These are phyloP conservation scores for Aspergillus sparsus DNA, from an alignment of 495 filamentous ascomycete species.

Conservation along the genomic window DNA sequence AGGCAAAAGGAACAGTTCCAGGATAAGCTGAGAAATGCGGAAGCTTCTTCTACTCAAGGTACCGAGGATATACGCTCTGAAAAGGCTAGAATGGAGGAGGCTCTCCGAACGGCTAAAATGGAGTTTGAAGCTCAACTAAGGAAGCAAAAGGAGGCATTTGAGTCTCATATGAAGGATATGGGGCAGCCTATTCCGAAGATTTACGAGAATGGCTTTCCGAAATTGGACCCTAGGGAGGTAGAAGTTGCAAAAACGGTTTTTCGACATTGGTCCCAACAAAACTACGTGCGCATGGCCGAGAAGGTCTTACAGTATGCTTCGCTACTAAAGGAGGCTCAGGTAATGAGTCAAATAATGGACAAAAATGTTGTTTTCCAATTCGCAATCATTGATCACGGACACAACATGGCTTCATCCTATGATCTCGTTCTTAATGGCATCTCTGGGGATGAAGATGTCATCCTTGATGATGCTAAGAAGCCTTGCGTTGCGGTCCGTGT, in stretches of 20 bases:
- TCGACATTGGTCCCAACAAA: constrained; percentile 77
- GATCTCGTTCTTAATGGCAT: constrained; percentile 94
- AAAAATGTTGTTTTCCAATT: constrained; percentile 96
- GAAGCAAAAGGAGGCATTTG: constrained; percentile 73
- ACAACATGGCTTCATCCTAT: constrained; percentile 88
- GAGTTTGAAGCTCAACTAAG: constrained; percentile 83
- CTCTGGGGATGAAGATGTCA: constrained; percentile 80
- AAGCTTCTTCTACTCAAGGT: constrained; percentile 71
- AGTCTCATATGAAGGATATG: constrained; percentile 65
- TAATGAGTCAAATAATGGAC: constrained; percentile 97
- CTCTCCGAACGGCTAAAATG: constrained; percentile 71
- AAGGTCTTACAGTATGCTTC: constrained; percentile 83
- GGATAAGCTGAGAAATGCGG: constrained; percentile 75
- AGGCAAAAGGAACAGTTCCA: constrained; percentile 80
- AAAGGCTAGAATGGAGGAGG: constrained; percentile 85
- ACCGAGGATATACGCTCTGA: constrained; percentile 82
- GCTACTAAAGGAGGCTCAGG: constrained; percentile 89
- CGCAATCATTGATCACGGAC: constrained; percentile 83
- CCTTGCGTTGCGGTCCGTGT: constrained; percentile 91
- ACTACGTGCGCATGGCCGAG: constrained; percentile 94
- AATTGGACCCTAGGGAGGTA: constrained; percentile 68
- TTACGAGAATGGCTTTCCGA: constrained; percentile 54
- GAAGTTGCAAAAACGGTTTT: constrained; percentile 64
- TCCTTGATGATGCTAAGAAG: constrained; percentile 79
- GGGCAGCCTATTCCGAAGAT: constrained; percentile 52